Percentiles rank a stretch among this genome's conserved stretches.
Conservation (phyloP, 495 filamentous ascomycete genomes). For the Neurospora sublineolata region DNA sequence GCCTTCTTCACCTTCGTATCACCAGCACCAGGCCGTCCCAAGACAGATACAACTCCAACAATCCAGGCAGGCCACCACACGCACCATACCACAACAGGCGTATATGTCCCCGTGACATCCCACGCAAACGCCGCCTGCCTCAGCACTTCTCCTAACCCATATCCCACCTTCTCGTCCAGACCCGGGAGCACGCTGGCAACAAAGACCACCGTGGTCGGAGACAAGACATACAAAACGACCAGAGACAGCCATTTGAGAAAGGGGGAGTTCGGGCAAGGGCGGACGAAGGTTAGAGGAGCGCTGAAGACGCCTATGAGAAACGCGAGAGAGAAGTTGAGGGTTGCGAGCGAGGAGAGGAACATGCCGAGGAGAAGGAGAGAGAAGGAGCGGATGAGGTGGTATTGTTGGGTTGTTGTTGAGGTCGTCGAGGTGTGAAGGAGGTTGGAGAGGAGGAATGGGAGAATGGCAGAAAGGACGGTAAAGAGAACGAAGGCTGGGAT, state of each 20-base stretch:
- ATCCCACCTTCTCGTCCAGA: conserved; percentile 10
- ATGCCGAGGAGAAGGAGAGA: conserved; percentile 85
- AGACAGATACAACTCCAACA: conserved; percentile 37
- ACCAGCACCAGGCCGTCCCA: conserved; percentile 17
- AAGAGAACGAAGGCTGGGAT: conserved; percentile 46
- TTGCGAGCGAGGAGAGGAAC: conserved; percentile 83
- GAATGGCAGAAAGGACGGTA: conserved; percentile 42
- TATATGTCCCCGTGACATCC: conserved; percentile 86
- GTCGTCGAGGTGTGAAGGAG: conserved; percentile 34
- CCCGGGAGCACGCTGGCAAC: conserved; percentile 40
- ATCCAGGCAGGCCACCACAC: conserved; percentile 99
- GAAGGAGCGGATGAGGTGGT: conserved; percentile 74
- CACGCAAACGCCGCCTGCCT: conserved; percentile 76
- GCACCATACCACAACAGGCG: conserved; percentile 83
- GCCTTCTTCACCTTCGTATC: conserved; percentile 22
- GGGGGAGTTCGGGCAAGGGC: conserved; percentile 31
- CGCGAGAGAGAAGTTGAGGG: conserved; percentile 89
- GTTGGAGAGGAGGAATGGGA: conserved; percentile 47
- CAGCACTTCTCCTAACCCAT: conserved; percentile 43
- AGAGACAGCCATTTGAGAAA: conserved; percentile 15
- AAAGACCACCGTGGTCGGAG: conserved; percentile 53
- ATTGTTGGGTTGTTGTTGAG: conserved; percentile 52
- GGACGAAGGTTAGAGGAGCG: conserved; percentile 62
- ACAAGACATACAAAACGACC: conserved; percentile 43
- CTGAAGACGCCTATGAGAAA: conserved; percentile 74